Evolutionary conservation across 1,284 basidiomycete species (phyloP), one percentile per base, ranked within the genome.

Genomic region (Pseudozyma sp.): DNA sequence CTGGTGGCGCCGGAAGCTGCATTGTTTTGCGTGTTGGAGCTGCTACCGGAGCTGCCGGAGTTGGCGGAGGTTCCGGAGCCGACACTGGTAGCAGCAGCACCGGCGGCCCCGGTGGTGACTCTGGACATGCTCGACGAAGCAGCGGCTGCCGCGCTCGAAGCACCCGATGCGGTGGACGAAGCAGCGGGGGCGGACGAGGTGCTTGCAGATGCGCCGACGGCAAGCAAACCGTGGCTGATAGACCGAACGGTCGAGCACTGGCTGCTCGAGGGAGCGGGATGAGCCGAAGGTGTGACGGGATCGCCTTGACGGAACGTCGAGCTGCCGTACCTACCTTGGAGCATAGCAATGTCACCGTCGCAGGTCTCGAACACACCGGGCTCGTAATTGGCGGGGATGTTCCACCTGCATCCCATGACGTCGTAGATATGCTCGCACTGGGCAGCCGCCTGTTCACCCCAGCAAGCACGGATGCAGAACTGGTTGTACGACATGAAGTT

Each of bases 401-500:
- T 83, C 63, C 74, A 83, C 10, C 51, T 45, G 55, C 81, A 83
- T 5, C 81, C 81, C 54, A 82, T 56, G 17, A 79, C 74, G 53
- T 83, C 81, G 66, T 82, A 83, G 53, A 80, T 77, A 56, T 82
- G 78, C 44, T 79, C 68, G 59, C 81, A 83, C 52, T 82, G 77
- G 4, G 59, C 57, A 9, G 65, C 68, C 13, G 80, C 80, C 16
- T 61, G 50, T 17, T 57, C 39, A 33, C 79, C 75, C 70, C 72
- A 75, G 50, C 81, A 82, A 4, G 74, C 81, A 10, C 81, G 69
- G n/a, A 82, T 29, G 54, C 81, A 82, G 77, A 79, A 83, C 42
- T 75, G 68, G 53, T 77, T 66, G 39, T 58, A 59, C 57, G 78
- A 75, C 65, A 83, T 82, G 31, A 82, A 81, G 65, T 80, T 82